These are phyloP conservation scores for Stylosanthes scabra DNA, from an alignment of 331 rosid genomes.

Conservation along the genomic window DNA sequence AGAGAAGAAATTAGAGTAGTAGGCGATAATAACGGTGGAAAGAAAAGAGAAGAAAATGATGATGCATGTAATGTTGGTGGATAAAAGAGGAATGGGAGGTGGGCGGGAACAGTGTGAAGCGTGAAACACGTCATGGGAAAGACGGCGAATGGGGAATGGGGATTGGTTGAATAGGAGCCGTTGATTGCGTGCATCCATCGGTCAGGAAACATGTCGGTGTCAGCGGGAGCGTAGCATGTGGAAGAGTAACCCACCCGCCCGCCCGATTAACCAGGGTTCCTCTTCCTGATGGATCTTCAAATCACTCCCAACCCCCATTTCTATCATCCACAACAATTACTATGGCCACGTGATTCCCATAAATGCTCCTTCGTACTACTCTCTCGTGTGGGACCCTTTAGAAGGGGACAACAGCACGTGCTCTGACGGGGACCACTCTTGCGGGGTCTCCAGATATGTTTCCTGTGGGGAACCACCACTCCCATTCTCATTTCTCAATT, in stretches of 20 bases:
- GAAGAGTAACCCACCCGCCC: slow-evolving; percentile 36
- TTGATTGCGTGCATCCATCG: not conserved
- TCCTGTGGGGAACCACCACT: slow-evolving; percentile 41
- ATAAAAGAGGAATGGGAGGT: slow-evolving; percentile 20
- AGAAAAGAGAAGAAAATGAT: not conserved
- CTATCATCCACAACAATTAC: not conserved
- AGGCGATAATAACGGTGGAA: too few relatives aligned
- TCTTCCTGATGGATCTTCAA: too few relatives aligned
- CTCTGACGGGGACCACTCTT: slow-evolving; percentile 40
- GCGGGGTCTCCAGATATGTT: slow-evolving; percentile 9
- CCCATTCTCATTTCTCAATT: slow-evolving; percentile 43
- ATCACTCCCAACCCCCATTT: too few relatives aligned
- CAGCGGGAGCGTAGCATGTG: slow-evolving; percentile 76
- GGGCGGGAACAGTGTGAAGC: slow-evolving; percentile 47
- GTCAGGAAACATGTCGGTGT: slow-evolving; percentile 51
- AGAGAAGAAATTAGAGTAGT: too few relatives aligned
- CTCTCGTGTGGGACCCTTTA: slow-evolving; percentile 35
- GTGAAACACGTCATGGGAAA: slow-evolving; percentile 66
- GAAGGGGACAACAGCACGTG: slow-evolving; percentile 57
- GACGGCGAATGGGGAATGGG: slow-evolving; percentile 63
- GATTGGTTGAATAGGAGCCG: slow-evolving; percentile 42
- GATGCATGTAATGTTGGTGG: slow-evolving; percentile 8
- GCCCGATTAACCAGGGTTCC: slow-evolving; percentile 59
- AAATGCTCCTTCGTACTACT: slow-evolving; percentile 47
- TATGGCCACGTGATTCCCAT: slow-evolving; percentile 50